These are phyloP conservation scores for Dioszegia crocea DNA, from an alignment of 768 basidiomycete genomes.

Conservation along the genomic window DNA sequence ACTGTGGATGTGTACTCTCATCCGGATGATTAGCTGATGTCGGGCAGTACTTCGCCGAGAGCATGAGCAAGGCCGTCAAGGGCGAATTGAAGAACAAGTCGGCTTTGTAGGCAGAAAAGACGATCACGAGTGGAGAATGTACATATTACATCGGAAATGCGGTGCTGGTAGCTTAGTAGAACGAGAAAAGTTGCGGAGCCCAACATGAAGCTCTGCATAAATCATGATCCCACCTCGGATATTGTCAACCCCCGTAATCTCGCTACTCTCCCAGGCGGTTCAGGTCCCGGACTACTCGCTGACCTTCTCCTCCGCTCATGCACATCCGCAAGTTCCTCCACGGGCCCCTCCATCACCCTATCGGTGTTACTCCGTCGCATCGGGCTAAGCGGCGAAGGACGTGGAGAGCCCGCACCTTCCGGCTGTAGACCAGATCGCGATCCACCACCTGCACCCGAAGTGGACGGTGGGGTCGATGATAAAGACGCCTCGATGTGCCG, in stretches of 20 bases:
- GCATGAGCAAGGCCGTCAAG: conserved; percentile 50
- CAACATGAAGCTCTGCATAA: neutral
- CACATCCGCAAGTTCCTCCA: neutral
- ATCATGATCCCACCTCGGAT: conserved; percentile 8
- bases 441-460: neutral
- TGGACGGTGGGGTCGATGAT: neutral
- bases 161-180: too few relatives aligned
- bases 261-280: conserved; percentile 7
- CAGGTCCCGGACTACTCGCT: conserved; percentile 17
- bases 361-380: neutral
- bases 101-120: conserved; percentile 16
- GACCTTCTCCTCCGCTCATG: conserved; percentile 14
- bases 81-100: conserved; percentile 46
- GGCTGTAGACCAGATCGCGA: too few relatives aligned
- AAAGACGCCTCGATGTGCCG: conserved; percentile 8
- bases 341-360: neutral
- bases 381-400: neutral
- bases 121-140: neutral
- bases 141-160: neutral
- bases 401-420: neutral
- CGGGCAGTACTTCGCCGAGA: conserved; percentile 49
- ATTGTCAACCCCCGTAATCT: conserved; percentile 13
- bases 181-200: too few relatives aligned
- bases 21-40: neutral
- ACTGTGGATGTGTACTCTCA: neutral